Base-by-base conservation (phyloP, 371 early-diverging fungal genomes). In the Enteropsectra breve region DNA sequence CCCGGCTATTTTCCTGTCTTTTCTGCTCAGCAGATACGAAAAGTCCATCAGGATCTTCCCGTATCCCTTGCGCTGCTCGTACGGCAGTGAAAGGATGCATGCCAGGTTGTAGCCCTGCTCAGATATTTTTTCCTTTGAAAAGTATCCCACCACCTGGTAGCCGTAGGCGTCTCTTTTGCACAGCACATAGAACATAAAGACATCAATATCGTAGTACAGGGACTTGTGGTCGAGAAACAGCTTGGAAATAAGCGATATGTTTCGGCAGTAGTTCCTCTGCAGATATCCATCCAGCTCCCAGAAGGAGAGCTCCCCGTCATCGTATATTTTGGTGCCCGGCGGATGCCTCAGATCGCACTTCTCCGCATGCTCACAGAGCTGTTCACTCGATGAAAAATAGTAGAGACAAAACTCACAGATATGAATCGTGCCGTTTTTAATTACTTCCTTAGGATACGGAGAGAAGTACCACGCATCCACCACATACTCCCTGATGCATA, bases 171-270 rank as follows among this genome's bases (percentile, higher is more conserved):
- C 89, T 30, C 63, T 60, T 26, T 59, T 37, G 52, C 80, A 79
- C 83, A 96, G 83, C 40, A 94, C 84, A 78, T 97, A 97, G 77
- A 94, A 97, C 69, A 96, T 73, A 77, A 97, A 97, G 0, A 94
- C 93, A 71, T 97, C 95, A 13, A 94, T 90, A 76, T 97, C 97
- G 76, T 94, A 97, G 76, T 90, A 94, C 6, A 96, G 83, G n/a
- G 96, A 93, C 77, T 97, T 97, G 84, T 95, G 95, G 80, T 97
- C 98, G 73, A 97, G 78, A 78, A 97, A 98, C 83, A 93, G 85
- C 78, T 98, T 98, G 15, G 92, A 88, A 2, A 97, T 76, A 23
- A 98, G 82, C 65, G 94, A 92, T 33, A 98, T 82, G 77, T 96
- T 96, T 70, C 90, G 90, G 81, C 96, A 92, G 76, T 95, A 98